Evolutionary conservation across 768 basidiomycete species (phyloP), one percentile per base, ranked within the genome.

Genomic region (Mycena leptocephala): DNA sequence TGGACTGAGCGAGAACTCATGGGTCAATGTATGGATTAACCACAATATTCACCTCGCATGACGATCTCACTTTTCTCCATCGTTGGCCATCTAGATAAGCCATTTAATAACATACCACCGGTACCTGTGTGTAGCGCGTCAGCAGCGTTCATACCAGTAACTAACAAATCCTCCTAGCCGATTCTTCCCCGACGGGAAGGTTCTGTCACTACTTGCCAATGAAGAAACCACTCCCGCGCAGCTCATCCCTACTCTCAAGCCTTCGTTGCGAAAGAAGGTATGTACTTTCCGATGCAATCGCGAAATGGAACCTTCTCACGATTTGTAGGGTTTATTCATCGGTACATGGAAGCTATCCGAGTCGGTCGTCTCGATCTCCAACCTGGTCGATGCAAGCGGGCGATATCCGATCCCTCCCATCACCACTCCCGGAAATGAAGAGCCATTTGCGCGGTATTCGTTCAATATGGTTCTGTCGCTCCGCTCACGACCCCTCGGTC

Each of bases 21-120:
- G 97, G 97, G 92, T 96, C 22, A 94, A 95, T 78, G 95, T 97
- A 84, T 75, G 93, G 62, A 22, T 16, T 26, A 62, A 16, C 24
- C 41, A 37, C 3, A 24, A 22, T 22, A 63, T 63, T 56, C n/a
- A n/a, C 33, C 66, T 79, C 39, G 22, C 46, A 56, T 78, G 56
- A 74, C 67, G 55, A 74, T 78, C 58, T 70, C 11, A 76, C n/a
- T n/a, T n/a, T n/a, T n/a, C n/a, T n/a, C n/a, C n/a, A n/a, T n/a
- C n/a, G n/a, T 46, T 35, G 24, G 20, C 16, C 22, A 9, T 72
- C 28, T 80, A 96, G 95, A 88, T 95, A 74, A 95, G 86, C 81
- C 96, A 98, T 80, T 88, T 97, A 72, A 92, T 98, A 80, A 97
- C 96, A 7, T 98, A 98, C 83, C 95, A 97, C 81, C 95, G 97